phyloP scores from a whole-genome alignment of 139 green algal species.

The Pleodorina starrii region DNA sequence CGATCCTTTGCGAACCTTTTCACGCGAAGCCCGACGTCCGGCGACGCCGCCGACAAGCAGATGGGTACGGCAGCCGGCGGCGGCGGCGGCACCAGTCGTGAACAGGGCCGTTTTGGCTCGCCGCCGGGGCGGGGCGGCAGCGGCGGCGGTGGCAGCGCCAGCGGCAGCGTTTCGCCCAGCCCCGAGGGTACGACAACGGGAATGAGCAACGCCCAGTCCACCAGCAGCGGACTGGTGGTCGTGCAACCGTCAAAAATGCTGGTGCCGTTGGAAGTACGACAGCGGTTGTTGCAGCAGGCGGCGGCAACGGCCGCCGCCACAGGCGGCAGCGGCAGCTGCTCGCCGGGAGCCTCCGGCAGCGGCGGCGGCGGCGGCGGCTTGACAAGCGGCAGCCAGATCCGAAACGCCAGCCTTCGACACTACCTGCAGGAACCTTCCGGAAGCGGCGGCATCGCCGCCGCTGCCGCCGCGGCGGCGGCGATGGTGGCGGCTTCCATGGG shows the following conservation, averaged over 20 bases:
- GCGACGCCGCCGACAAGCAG: background rate
- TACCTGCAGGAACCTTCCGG: background rate
- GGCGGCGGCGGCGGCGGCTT: background rate
- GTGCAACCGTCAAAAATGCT: background rate
- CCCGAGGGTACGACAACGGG: background rate
- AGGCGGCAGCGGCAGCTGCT: background rate
- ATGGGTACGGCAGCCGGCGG: background rate
- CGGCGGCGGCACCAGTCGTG: background rate
- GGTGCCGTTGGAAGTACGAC: conserved; percentile 21
- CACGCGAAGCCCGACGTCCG: background rate
- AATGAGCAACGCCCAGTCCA: background rate
- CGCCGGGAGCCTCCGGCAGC: background rate
- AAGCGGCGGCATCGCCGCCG: background rate
- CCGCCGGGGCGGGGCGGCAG: background rate
- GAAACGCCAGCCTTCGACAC: conserved; percentile 28
- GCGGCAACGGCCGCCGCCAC: background rate
- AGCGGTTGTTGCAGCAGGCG: background rate
- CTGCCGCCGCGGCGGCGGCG: background rate
- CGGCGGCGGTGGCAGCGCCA: background rate
- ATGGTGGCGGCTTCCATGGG: background rate
- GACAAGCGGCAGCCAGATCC: background rate
- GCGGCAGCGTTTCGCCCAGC: background rate
- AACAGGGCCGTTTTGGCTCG: background rate
- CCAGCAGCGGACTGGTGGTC: background rate
- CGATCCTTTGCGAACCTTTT: background rate